These are phyloP conservation scores for Drechslerella stenobrocha DNA, from an alignment of 2,329 filamentous ascomycete genomes.

Conservation along the genomic window DNA sequence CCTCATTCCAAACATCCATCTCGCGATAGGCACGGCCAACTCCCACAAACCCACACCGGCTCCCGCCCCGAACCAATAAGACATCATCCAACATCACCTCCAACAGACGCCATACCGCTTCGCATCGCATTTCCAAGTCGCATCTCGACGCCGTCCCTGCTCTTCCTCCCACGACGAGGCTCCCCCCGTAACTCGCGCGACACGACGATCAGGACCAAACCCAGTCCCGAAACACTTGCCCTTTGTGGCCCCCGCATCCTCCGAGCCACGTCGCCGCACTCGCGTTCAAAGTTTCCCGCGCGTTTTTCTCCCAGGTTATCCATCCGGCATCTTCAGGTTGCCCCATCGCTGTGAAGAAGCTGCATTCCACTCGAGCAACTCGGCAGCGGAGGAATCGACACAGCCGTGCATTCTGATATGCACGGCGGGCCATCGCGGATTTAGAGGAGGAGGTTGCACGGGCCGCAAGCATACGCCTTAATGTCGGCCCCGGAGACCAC, in stretches of 20 bases:
- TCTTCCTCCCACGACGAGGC: background rate
- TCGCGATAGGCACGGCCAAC: constrained; percentile 38
- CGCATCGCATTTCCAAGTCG: background rate
- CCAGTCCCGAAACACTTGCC: background rate
- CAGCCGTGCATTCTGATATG: constrained; percentile 36
- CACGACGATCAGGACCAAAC: constrained; percentile 29
- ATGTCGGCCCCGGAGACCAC: constrained; percentile 48
- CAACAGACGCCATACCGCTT: background rate
- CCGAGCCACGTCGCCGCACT: background rate
- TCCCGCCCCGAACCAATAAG: constrained; percentile 2
- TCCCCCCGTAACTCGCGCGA: constrained; percentile 27
- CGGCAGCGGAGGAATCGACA: constrained; percentile 5
- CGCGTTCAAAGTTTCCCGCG: background rate
- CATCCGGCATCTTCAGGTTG: background rate
- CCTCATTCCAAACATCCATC: constrained; percentile 46
- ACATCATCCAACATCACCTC: background rate
- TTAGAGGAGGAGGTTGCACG: constrained; percentile 48
- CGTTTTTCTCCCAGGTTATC: background rate
- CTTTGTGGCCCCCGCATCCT: constrained; percentile 2
- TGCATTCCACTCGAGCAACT: constrained; percentile 1
- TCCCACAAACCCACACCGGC: constrained; percentile 9
- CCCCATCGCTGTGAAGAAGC: background rate
- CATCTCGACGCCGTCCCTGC: background rate
- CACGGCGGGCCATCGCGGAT: constrained; percentile 37
- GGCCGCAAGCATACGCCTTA: constrained; percentile 32